Base-by-base conservation (phyloP, 805 yeast genomes). In the Priceomyces fermenticarens region DNA sequence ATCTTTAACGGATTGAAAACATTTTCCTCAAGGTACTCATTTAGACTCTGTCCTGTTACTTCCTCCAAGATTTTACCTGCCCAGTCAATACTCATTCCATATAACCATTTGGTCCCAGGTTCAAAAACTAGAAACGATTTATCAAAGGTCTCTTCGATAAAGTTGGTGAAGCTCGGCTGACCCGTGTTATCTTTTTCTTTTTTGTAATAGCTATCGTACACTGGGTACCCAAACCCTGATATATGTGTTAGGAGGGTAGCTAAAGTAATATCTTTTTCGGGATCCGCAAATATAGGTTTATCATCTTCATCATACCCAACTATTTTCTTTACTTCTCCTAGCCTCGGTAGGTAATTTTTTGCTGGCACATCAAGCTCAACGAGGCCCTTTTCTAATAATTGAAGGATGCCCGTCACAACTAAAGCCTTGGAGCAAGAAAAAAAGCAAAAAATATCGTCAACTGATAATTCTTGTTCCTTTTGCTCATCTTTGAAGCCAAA, bases 81-180 rank as follows among this genome's bases (percentile, higher is more conserved):
- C 70, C 70, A 63, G 42, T 67, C 73, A 12, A 65, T 52, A 28
- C 50, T 50, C 10, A 49, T 44, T 27, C 73, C 70, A 44, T 67
- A 67, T 9, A 42, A 17, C 67, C 67, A 68, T 11, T 46, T 41
- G 2, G 60, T 48, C 10, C 72, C 73, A 2, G 73, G 73, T 36
- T 67, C 68, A 35, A 57, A 61, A 8, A 54, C 17, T 15, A 65
- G 28, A 25, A 27, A 49, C 1, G 69, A 66, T 23, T 44, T 43
- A 4, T 45, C 35, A 30, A 63, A 42, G 8, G 48, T 47, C 5
- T 47, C 42, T 38, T 46, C 45, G 9, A 43, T n/a, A 14, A 26
- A 15, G 15, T 33, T 17, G n/a, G 31, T 12, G 9, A 38, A 12
- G 30, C 27, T 26, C 12, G 47, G 42, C 12, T 44, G 17, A 7